Conservation (phyloP, 2,329 filamentous ascomycete genomes). For the Phialophora expanda region DNA sequence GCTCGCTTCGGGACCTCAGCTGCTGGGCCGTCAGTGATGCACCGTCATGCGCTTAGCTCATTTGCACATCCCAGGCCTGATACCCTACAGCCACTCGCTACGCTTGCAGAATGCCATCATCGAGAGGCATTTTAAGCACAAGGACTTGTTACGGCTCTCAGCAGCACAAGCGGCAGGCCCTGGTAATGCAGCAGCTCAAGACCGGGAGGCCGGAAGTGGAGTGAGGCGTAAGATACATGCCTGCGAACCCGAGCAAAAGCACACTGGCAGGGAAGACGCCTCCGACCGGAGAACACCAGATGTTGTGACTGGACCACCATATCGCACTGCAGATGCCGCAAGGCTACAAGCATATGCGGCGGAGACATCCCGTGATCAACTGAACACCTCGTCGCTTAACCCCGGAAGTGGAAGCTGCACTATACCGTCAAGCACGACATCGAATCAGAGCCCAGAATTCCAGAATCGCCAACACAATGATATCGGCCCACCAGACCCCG, state of each 20-base stretch:
- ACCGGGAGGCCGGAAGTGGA: not conserved
- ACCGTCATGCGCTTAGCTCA: slow-evolving; percentile 47
- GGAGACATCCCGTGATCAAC: not conserved
- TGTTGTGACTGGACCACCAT: not conserved
- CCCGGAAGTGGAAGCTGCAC: slow-evolving; percentile 1
- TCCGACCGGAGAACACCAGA: not conserved
- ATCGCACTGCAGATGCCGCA: not conserved
- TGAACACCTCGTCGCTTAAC: not conserved
- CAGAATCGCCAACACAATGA: not conserved
- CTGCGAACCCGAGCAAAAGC: not conserved
- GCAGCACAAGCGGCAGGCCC: not conserved
- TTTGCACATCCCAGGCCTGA: slow-evolving; percentile 61
- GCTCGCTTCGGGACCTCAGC: not conserved
- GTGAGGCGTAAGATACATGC: not conserved
- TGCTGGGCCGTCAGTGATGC: slow-evolving; percentile 9
- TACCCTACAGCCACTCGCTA: slow-evolving; percentile 61
- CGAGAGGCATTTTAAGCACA: slow-evolving; percentile 35
- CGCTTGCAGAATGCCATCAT: slow-evolving; percentile 61
- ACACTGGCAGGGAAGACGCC: not conserved
- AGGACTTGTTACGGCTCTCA: slow-evolving; percentile 25
- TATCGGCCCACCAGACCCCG: slow-evolving; percentile 63
- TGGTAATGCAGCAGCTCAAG: not conserved
- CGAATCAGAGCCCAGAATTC: not conserved
- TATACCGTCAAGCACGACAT: not conserved
- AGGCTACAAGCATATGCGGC: not conserved